Evolutionary conservation across 1,139 yeast genomes (phyloP).

Genomic region (Debaryomycetaceae sp.): DNA sequence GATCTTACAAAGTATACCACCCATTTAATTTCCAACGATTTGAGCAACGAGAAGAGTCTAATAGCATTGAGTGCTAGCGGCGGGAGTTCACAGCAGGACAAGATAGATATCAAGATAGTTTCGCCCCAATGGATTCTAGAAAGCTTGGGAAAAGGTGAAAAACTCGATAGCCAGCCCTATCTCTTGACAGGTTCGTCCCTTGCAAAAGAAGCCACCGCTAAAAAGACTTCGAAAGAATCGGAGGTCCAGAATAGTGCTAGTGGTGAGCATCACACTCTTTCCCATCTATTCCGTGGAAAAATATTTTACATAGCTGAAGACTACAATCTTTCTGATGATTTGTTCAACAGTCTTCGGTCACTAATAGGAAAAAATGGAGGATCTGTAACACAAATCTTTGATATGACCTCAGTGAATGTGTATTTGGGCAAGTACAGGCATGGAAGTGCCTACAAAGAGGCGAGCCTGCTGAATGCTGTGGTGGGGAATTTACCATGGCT

Average conservation of each 20-base stretch:
- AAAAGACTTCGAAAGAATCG: not conserved
- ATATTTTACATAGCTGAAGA: constrained; percentile 30
- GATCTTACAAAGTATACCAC: constrained; percentile 70
- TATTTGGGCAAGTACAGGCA: constrained; percentile 63
- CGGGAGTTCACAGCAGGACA: constrained; percentile 25
- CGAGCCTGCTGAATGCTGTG: constrained; percentile 12
- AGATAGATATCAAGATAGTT: constrained; percentile 55
- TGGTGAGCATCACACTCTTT: not conserved
- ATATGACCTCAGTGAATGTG: constrained; percentile 40
- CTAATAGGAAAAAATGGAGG: constrained; percentile 36
- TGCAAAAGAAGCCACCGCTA: not conserved
- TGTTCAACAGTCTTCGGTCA: constrained; percentile 21
- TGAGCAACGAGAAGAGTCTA: constrained; percentile 48
- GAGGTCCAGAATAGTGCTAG: not conserved
- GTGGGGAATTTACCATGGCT: constrained; percentile 79
- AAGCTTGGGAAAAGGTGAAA: constrained; percentile 53
- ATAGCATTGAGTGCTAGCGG: constrained; percentile 39
- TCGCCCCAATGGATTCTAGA: constrained; percentile 76
- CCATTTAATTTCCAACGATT: constrained; percentile 63
- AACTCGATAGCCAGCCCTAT: constrained; percentile 54
- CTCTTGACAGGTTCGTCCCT: constrained; percentile 32
- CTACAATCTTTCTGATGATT: constrained; percentile 30
- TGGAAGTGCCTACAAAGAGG: constrained; percentile 45
- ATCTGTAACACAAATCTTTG: constrained; percentile 14
- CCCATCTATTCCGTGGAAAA: constrained; percentile 20